Evolutionary conservation across 768 basidiomycete genomes (phyloP).

Genomic region (Botryobasidium botryosum): DNA sequence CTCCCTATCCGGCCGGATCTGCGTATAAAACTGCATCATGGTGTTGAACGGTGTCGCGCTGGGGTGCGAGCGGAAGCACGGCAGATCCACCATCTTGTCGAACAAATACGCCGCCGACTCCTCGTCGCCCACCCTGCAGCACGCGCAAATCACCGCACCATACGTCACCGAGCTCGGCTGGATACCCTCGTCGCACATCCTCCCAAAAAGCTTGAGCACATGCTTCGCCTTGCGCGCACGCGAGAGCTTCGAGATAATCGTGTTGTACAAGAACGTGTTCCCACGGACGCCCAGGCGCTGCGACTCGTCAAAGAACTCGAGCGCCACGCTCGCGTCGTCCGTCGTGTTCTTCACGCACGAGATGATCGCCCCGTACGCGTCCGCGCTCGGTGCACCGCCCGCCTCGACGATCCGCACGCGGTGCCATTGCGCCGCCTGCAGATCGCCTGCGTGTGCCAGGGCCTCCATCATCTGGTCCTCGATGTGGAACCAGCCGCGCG

Average conservation of each 20-base stretch:
- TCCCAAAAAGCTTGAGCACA: constrained; percentile 71
- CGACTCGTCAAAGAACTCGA: constrained; percentile 70
- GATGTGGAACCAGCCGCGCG: constrained; percentile 49
- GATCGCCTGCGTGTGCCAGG: constrained; percentile 60
- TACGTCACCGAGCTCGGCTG: constrained; percentile 77
- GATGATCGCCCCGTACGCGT: constrained; percentile 86
- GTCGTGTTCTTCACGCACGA: constrained; percentile 82
- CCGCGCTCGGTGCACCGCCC: constrained; percentile 66
- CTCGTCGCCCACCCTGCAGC: constrained; percentile 82
- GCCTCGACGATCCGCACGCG: constrained; percentile 59
- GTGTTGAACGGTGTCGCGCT: constrained; percentile 93
- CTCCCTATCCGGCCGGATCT: constrained; percentile 73
- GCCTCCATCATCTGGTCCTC: constrained; percentile 88
- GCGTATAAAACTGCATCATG: constrained; percentile 94
- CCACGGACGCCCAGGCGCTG: constrained; percentile 49
- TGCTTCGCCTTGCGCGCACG: constrained; percentile 87
- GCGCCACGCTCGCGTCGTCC: constrained; percentile 79
- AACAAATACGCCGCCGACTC: constrained; percentile 70
- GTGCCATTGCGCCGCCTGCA: constrained; percentile 68
- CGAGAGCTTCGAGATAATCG: constrained; percentile 88
- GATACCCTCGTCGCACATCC: constrained; percentile 59
- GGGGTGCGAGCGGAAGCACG: constrained; percentile 69
- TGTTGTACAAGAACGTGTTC: constrained; percentile 88
- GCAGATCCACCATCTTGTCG: constrained; percentile 57
- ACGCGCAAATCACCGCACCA: constrained; percentile 85